Evolutionary conservation across 305 asterid genomes (phyloP).

Genomic region (Fraxinus nigra): DNA sequence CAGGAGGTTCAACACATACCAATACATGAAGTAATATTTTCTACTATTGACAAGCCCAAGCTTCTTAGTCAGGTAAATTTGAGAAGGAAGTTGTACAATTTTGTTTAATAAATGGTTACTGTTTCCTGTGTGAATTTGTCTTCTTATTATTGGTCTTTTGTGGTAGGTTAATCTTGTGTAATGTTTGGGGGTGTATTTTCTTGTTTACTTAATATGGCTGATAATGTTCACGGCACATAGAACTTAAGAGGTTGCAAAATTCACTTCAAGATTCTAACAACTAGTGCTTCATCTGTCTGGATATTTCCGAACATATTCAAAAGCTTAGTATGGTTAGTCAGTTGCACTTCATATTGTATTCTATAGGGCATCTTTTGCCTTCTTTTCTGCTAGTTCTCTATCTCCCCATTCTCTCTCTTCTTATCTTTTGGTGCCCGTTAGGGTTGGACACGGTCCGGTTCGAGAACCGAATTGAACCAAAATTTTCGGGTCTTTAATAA

Average conservation of each 20-base stretch:
- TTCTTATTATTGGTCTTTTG: slow-evolving; percentile 11
- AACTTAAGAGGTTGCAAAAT: background rate
- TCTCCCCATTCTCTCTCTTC: background rate
- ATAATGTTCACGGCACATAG: background rate
- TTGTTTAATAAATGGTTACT: slow-evolving; percentile 12
- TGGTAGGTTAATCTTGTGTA: slow-evolving; percentile 10
- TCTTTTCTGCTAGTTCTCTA: background rate
- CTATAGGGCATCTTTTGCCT: background rate
- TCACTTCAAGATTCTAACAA: background rate
- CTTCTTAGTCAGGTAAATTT: slow-evolving; percentile 83
- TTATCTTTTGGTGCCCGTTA: background rate
- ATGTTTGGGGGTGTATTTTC: slow-evolving; percentile 3
- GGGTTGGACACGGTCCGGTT: no score
- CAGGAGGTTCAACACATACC: slow-evolving; percentile 49
- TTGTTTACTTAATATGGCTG: background rate
- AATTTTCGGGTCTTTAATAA: no score
- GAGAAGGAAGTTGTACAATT: slow-evolving; percentile 8
- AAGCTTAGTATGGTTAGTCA: slow-evolving; percentile 1
- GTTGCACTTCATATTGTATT: background rate
- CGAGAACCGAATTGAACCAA: no score
- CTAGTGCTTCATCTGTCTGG: slow-evolving; percentile 9
- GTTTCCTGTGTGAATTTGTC: background rate
- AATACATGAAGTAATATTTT: slow-evolving; percentile 81
- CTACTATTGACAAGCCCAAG: slow-evolving; percentile 87
- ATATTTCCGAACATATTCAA: background rate